phyloP scores from a whole-genome alignment of 2,329 filamentous ascomycete species.

The Geosmithia putterillii region DNA sequence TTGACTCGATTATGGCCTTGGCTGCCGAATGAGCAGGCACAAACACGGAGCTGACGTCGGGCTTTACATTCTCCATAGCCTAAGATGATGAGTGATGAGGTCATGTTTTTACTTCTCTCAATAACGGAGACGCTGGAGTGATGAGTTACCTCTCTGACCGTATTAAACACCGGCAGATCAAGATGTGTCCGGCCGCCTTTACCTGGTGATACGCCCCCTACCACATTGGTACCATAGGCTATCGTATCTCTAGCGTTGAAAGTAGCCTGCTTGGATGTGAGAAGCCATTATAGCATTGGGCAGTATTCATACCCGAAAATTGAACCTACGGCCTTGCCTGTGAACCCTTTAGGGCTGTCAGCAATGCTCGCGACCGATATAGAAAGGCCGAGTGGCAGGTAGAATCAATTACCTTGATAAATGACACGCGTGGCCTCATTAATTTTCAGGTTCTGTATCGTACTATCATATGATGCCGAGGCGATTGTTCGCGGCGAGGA shows the following conservation, averaged over 20 bases:
- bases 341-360: slow-evolving; percentile 14
- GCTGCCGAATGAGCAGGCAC: slow-evolving; percentile 57
- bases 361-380: neutral
- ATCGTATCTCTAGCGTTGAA: slow-evolving; percentile 24
- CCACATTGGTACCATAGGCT: slow-evolving; percentile 22
- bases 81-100: slow-evolving; percentile 4
- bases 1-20: slow-evolving; percentile 58
- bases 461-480: slow-evolving; percentile 11
- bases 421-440: slow-evolving; percentile 17
- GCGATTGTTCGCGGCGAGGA: neutral
- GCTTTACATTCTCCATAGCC: slow-evolving; percentile 24
- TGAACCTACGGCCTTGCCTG: slow-evolving; percentile 20
- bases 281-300: neutral
- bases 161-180: slow-evolving; percentile 20
- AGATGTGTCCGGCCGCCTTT: slow-evolving; percentile 20
- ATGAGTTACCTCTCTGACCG: slow-evolving; percentile 17
- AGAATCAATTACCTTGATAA: slow-evolving; percentile 13
- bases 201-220: slow-evolving; percentile 23
- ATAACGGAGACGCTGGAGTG: neutral
- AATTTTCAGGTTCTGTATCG: slow-evolving; percentile 16
- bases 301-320: no score
- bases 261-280: slow-evolving; percentile 15
- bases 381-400: neutral
- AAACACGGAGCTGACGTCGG: slow-evolving; percentile 62
- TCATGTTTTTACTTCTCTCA: slow-evolving; percentile 15